Evolutionary conservation across 2,329 filamentous ascomycete genomes (phyloP).

Genomic region (Phyllosticta ampelicida): DNA sequence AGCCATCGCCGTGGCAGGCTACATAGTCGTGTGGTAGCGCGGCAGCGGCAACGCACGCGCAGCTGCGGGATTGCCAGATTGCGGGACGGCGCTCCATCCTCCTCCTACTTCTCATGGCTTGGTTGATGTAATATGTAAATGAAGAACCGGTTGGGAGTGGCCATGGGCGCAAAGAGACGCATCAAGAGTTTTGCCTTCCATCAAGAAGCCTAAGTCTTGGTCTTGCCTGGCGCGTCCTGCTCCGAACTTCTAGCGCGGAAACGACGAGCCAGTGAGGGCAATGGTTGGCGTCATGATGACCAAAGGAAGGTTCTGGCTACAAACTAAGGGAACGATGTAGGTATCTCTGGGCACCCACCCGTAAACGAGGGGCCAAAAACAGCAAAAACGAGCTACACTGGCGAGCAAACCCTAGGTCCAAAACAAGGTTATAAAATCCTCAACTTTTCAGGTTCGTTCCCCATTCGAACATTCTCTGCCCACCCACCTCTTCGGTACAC

Average conservation of each 20-base stretch:
- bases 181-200: not conserved
- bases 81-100: not conserved
- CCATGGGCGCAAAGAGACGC: not conserved
- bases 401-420: not conserved
- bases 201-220: not conserved
- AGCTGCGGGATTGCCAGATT: not conserved
- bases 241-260: not conserved
- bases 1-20: not conserved
- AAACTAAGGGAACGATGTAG: not conserved
- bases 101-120: not conserved
- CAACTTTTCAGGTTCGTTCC: not conserved
- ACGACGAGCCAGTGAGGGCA: not conserved
- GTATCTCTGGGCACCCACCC: too few relatives aligned
- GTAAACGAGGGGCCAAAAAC: not conserved
- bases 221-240: not conserved
- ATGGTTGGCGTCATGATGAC: not conserved
- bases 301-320: not conserved
- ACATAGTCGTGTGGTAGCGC: not conserved
- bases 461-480: not conserved
- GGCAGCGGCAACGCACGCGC: not conserved
- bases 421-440: not conserved
- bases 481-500: not conserved
- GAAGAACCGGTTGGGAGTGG: not conserved
- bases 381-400: not conserved
- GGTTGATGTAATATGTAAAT: not conserved